Evolutionary conservation across 1,284 basidiomycete species (phyloP), one percentile per base, ranked within the genome.

Genomic region (Trichosporon faecale): DNA sequence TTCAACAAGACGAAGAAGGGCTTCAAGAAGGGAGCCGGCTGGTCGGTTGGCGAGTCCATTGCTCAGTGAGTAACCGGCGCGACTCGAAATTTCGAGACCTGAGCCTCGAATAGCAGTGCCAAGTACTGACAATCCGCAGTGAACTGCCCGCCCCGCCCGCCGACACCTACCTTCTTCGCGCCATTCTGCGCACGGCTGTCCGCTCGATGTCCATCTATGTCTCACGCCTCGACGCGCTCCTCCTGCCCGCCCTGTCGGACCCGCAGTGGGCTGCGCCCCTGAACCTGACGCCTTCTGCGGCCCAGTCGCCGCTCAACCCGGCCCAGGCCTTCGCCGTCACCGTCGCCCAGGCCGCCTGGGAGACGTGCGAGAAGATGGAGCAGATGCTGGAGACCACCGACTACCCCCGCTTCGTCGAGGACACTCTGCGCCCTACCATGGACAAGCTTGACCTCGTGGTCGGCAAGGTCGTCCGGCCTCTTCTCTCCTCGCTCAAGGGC

Each of bases 341-440:
- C 7, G 76, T 84, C 60, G 83, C 83, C 9, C 84, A 85, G 63
- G 75, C 82, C 8, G 83, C 83, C 0, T 84, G 83, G 82, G 83
- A 85, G 73, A 80, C 82, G 1, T 83, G 83, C 73, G 80, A 84
- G 69, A 77, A 79, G 14, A 75, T 85, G 8, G 82, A 84, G 74
- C 78, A 82, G 69, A 79, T 81, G 9, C 73, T 83, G 9, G 82
- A 82, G 69, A 80, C 79, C 6, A 78, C 76, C 25, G 70, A 76
- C 25, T 84, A 81, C 78, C 84, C 84, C 12, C 76, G 78, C 49
- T 84, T 83, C 70, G 82, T 83, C 52, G 86, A 85, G 55, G 89
- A 89, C 2, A 86, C 89, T 1, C 80, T 91, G 9, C 86, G 88
- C 70, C 84, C 86, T 0, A 82, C 88, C 64, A 80, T 92, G 70